phyloP scores from a whole-genome alignment of 2,329 filamentous ascomycete genomes.

The Tolypocladium amazonense region DNA sequence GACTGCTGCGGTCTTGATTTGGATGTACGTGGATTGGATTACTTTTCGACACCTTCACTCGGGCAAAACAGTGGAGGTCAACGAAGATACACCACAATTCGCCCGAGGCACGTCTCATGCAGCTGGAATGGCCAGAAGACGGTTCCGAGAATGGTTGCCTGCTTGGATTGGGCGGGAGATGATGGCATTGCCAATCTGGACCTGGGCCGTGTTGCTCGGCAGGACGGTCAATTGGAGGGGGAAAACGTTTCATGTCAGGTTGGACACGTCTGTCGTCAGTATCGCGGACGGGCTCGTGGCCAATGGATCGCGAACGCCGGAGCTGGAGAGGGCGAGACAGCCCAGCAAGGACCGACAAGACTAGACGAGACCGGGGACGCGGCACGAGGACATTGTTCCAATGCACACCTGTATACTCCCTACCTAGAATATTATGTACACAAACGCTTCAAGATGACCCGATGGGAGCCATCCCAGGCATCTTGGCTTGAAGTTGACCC shows the following conservation, averaged over 20 bases:
- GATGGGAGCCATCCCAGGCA: not conserved
- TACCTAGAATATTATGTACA: not conserved
- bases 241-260: conserved; percentile 66
- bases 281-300: conserved; percentile 4
- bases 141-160: conserved; percentile 60
- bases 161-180: conserved; percentile 81
- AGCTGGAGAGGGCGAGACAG: conserved; percentile 10
- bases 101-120: conserved; percentile 35
- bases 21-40: conserved; percentile 67
- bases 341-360: conserved; percentile 15
- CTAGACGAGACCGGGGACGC: conserved; percentile 1
- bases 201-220: conserved; percentile 81
- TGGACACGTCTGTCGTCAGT: conserved; percentile 68
- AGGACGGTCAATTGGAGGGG: conserved; percentile 83
- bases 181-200: conserved; percentile 81
- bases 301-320: conserved; percentile 7
- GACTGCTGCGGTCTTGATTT: conserved; percentile 51
- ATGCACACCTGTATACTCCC: not conserved
- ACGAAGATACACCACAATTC: conserved; percentile 66
- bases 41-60: conserved; percentile 68
- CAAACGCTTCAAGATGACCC: not conserved
- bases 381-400: not conserved
- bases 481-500: not conserved
- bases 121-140: conserved; percentile 35
- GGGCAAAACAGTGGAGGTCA: conserved; percentile 56